phyloP scores from a whole-genome alignment of 2,329 filamentous ascomycete species.

The Pseudocercospora ulei region DNA sequence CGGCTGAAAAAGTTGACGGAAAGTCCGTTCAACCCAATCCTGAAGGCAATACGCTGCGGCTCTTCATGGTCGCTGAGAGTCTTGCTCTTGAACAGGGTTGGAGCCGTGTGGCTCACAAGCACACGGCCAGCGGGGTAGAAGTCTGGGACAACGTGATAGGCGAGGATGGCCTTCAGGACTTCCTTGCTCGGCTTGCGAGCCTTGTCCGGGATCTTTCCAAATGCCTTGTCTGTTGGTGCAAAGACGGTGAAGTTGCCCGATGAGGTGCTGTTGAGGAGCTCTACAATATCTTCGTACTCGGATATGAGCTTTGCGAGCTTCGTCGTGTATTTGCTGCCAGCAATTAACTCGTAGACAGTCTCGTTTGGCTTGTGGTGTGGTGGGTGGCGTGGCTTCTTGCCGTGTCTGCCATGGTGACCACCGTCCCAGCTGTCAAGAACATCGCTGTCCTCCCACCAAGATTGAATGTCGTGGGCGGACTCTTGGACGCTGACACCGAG shows the following conservation, averaged over 20 bases:
- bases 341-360: conserved; percentile 73
- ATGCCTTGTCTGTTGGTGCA: conserved; percentile 66
- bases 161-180: conserved; percentile 56
- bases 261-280: conserved; percentile 62
- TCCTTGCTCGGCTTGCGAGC: conserved; percentile 58
- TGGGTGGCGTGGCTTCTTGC: conserved; percentile 24
- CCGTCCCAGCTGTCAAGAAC: conserved; percentile 34
- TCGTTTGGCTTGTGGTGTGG: conserved; percentile 47
- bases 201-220: conserved; percentile 54
- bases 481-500: conserved; percentile 39
- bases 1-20: conserved; percentile 68
- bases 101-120: conserved; percentile 62
- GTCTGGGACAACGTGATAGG: conserved; percentile 65
- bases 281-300: conserved; percentile 60
- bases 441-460: conserved; percentile 40
- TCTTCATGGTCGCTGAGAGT: conserved; percentile 52
- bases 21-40: conserved; percentile 54
- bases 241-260: conserved; percentile 67
- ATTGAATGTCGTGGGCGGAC: conserved; percentile 40
- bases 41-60: conserved; percentile 60
- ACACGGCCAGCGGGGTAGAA: conserved; percentile 57
- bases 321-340: conserved; percentile 63
- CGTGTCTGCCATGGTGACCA: conserved; percentile 14
- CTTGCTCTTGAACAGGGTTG: conserved; percentile 53
- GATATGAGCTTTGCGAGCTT: conserved; percentile 67